phyloP scores from a whole-genome alignment of 495 filamentous ascomycete genomes.

The Aspergillus leporis region DNA sequence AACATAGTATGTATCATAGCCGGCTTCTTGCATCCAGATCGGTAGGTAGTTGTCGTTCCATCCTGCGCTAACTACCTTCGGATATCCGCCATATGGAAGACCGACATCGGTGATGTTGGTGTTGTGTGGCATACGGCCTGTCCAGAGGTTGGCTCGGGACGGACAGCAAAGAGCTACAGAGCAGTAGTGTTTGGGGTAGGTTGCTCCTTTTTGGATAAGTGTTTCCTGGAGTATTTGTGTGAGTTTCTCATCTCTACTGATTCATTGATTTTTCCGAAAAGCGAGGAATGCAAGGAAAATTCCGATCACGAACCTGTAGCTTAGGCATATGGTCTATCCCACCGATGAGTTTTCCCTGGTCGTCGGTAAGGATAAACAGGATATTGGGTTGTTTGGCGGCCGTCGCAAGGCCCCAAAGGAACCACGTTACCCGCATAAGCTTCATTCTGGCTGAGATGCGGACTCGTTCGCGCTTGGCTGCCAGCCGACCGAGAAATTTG shows the following conservation, averaged over 20 bases:
- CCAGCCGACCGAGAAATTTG: background rate
- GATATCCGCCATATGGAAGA: constrained; percentile 63
- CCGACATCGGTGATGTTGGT: constrained; percentile 68
- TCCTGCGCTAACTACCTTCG: constrained; percentile 61
- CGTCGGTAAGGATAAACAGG: constrained; percentile 63
- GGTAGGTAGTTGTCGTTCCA: constrained; percentile 66
- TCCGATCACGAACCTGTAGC: constrained; percentile 33
- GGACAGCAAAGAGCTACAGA: constrained; percentile 63
- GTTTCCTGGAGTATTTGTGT: constrained; percentile 31
- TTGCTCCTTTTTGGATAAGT: constrained; percentile 51
- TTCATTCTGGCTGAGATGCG: constrained; percentile 5
- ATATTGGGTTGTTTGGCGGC: constrained; percentile 50
- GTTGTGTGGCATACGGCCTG: constrained; percentile 64
- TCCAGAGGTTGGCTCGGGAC: constrained; percentile 58
- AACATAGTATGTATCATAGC: constrained; percentile 69
- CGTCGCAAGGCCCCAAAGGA: constrained; percentile 11
- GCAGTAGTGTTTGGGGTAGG: constrained; percentile 55
- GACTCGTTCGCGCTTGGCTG: background rate
- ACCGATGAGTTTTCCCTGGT: constrained; percentile 60
- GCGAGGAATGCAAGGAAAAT: background rate
- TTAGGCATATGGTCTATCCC: constrained; percentile 58
- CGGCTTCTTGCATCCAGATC: constrained; percentile 65
- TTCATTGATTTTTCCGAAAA: constrained; percentile 8
- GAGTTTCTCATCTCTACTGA: background rate
- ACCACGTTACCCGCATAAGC: background rate